Evolutionary conservation across 192 early-diverging fungal species (phyloP), one percentile per base, ranked within the genome.

Genomic region (Mortierella alpina): DNA sequence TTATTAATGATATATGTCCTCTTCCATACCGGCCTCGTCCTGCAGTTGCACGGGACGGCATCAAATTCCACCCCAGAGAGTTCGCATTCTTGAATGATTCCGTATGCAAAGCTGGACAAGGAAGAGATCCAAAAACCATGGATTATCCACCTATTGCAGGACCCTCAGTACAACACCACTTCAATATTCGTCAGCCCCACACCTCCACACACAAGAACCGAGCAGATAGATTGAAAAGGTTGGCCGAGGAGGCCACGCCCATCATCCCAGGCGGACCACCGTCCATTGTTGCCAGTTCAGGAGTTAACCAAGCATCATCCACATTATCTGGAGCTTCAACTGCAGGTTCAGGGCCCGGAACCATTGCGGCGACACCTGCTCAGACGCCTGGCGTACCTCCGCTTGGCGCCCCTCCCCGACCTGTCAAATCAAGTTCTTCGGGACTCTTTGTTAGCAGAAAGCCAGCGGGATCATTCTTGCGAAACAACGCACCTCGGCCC

Each of bases 51-150:
- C 63, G 45, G 1, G 57, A 80, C 47, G 77, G 77, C 18, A 72
- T 80, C 61, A 80, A 80, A 41, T 80, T 80, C 47, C 77, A 80
- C 46, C 77, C 77, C 57, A 80, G 68, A 20, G 77, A 80, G 55
- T 72, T 63, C 42, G 69, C 77, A 41, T 80, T 68, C 46, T 48
- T 80, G 53, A 80, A 66, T 31, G 70, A 80, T 7, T 68, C 77
- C 0, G 77, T 80, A 14, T 72, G 77, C 44, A 72, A 48, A 51
- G 63, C 49, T 6, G 63, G 57, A 9, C 77, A 80, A 57, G 77
- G 77, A 47, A 66, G 62, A 42, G 77, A 80, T 11, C 70, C 77
- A 6, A 72, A 62, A 6, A 72, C 77, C 56, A 72, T 64, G 41
- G 13, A 31, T 17, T 80, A 80, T 15, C 77, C 77, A 57, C 48